Conservation (phyloP, 768 basidiomycete genomes). For the Leccinum subgranulosum region DNA sequence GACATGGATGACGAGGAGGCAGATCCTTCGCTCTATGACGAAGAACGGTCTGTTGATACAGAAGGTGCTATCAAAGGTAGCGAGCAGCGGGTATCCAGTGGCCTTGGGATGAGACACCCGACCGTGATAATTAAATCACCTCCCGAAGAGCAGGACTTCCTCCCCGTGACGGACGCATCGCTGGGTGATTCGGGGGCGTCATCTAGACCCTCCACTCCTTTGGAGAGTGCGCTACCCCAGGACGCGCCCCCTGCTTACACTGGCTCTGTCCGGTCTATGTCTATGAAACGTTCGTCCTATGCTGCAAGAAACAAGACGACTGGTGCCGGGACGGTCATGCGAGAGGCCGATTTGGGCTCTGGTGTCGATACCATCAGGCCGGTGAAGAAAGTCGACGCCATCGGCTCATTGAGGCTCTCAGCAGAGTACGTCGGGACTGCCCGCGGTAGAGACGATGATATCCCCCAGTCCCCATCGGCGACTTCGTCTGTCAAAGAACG, state of each 20-base stretch:
- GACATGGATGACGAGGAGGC: constrained; percentile 57
- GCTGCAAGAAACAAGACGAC: constrained; percentile 63
- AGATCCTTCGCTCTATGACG: constrained; percentile 36
- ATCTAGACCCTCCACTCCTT: constrained; percentile 37
- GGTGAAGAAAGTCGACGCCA: constrained; percentile 86
- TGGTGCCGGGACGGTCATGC: constrained; percentile 69
- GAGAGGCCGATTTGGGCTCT: constrained; percentile 80
- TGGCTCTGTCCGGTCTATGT: constrained; percentile 59
- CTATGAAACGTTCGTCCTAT: constrained; percentile 71
- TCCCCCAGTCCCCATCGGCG: constrained; percentile 37
- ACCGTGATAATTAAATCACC: constrained; percentile 63
- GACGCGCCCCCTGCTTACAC: constrained; percentile 75
- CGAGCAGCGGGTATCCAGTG: constrained; percentile 39
- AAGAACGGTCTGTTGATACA: constrained; percentile 58
- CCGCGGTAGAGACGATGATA: constrained; percentile 51
- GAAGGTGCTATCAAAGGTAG: constrained; percentile 64
- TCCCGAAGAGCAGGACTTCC: constrained; percentile 41
- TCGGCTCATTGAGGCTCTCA: constrained; percentile 71
- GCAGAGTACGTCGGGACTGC: constrained; percentile 78
- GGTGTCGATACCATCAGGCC: constrained; percentile 91
- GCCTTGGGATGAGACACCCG: constrained; percentile 60
- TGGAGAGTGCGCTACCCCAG: constrained; percentile 33
- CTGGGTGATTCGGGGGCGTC: constrained; percentile 41
- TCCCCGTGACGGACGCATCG: constrained; percentile 34
- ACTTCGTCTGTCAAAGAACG: constrained; percentile 44